Evolutionary conservation across 192 early-diverging fungal species (phyloP).

Genomic region (Coemansia sp.): DNA sequence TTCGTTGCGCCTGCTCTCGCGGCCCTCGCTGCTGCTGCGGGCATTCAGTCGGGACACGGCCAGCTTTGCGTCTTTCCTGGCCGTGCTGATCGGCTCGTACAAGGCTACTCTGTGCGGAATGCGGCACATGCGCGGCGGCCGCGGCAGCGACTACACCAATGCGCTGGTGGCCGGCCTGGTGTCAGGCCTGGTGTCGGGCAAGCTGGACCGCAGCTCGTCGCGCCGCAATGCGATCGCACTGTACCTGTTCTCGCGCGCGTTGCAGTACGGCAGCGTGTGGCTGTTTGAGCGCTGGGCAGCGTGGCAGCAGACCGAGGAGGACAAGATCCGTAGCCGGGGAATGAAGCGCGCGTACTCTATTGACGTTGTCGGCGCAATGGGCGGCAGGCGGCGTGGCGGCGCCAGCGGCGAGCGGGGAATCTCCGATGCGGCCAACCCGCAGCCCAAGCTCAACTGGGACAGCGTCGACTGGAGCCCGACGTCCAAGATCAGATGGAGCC

Average conservation of each 20-base stretch:
- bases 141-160: slow-evolving; percentile 55
- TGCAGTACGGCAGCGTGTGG: slow-evolving; percentile 62
- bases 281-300: slow-evolving; percentile 58
- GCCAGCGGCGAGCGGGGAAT: neutral
- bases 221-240: slow-evolving; percentile 61
- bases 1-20: slow-evolving; percentile 50
- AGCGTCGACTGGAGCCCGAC: neutral
- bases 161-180: slow-evolving; percentile 62
- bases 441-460: neutral
- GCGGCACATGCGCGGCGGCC: slow-evolving; percentile 47
- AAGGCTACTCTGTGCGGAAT: slow-evolving; percentile 60
- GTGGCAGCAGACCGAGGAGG: slow-evolving; percentile 16
- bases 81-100: slow-evolving; percentile 60
- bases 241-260: slow-evolving; percentile 59
- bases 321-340: slow-evolving; percentile 17
- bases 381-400: neutral
- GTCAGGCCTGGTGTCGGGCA: slow-evolving; percentile 56
- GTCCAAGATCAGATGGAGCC: slow-evolving; percentile 12
- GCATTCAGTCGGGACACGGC: slow-evolving; percentile 54
- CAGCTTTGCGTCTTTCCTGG: slow-evolving; percentile 65
- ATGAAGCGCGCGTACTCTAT: slow-evolving; percentile 37
- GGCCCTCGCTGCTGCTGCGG: slow-evolving; percentile 30
- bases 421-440: neutral
- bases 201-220: slow-evolving; percentile 57
- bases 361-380: neutral